Conservation (phyloP, 495 filamentous ascomycete genomes). For the Penicillium canariense region DNA sequence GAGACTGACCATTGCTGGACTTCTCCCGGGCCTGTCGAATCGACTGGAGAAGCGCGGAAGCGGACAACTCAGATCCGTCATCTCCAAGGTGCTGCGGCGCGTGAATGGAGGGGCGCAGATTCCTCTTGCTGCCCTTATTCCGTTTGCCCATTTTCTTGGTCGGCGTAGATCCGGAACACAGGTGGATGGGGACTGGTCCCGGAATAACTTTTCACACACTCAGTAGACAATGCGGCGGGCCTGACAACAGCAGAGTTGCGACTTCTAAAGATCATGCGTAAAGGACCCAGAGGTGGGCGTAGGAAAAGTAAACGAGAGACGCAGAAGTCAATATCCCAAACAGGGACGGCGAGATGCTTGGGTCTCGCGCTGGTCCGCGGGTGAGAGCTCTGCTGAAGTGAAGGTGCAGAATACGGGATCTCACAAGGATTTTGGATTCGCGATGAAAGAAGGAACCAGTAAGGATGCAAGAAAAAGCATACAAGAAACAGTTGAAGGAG, state of each 20-base stretch:
- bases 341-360: neutral
- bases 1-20: neutral
- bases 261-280: neutral
- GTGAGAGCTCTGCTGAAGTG: neutral
- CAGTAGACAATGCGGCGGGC: neutral
- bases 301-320: neutral
- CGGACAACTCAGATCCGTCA: neutral
- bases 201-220: neutral
- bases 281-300: neutral
- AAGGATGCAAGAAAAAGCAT: neutral
- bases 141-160: neutral
- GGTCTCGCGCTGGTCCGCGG: neutral
- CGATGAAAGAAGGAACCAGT: neutral
- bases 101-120: slow-evolving; percentile 21
- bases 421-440: neutral
- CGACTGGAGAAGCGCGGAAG: slow-evolving; percentile 4
- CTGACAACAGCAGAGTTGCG: neutral
- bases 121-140: slow-evolving; percentile 13
- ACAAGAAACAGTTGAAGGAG: neutral
- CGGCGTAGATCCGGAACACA: no score
- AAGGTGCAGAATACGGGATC: neutral
- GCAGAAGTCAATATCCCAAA: neutral
- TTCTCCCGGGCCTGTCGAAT: slow-evolving; percentile 9
- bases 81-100: slow-evolving; percentile 19
- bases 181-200: no score